Base-by-base conservation (phyloP, 2,329 filamentous ascomycete species). In the Nothophaeocryptopus gaeumannii region DNA sequence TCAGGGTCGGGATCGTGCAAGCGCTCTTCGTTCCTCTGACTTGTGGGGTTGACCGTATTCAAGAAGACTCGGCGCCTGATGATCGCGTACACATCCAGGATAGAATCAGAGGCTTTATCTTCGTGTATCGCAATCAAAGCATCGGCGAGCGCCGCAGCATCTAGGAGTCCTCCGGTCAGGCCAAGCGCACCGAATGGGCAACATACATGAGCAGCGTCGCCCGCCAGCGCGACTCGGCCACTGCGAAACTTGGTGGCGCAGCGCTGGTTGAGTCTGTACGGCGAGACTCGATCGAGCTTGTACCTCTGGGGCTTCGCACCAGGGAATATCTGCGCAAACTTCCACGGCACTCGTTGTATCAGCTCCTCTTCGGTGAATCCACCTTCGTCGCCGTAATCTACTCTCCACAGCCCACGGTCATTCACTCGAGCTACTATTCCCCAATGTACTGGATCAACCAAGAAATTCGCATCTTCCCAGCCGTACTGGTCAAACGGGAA, bases 221-320 rank as follows among this genome's bases (percentile, higher is more conserved):
- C 71, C n/a, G 65, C 59, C 2, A 73, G 45, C 13, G 68, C 55
- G 5, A 70, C 63, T 7, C 66, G 59, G 0, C 65, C 67, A 12
- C 58, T 58, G 48, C 61, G 61, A n/a, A 72, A 58, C 5, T 55
- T 63, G 10, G 62, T 53, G 5, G 63, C 69, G 26, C 66, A 65
- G 1, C 68, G 57, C 57, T 73, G 71, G 47, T 73, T 70, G 35
- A 70, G 69, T 45, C 67, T 67, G 53, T 73, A 74, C 4, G 71
- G 71, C 8, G 68, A 68, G 33, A 72, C 55, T 8, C 66, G 60
- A 9, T 66, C 54, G 1, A 74, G 53, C 16, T 68, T 58, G 39
- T 69, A 73, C 39, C 57, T 51, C 9, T 48, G 31, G 4, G 63
- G 62, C 36, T 59, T 54, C 26, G 59, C 49, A 2, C 61, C 61